phyloP scores from a whole-genome alignment of 2,329 filamentous ascomycete species.

The Pseudogymnoascus sp. region DNA sequence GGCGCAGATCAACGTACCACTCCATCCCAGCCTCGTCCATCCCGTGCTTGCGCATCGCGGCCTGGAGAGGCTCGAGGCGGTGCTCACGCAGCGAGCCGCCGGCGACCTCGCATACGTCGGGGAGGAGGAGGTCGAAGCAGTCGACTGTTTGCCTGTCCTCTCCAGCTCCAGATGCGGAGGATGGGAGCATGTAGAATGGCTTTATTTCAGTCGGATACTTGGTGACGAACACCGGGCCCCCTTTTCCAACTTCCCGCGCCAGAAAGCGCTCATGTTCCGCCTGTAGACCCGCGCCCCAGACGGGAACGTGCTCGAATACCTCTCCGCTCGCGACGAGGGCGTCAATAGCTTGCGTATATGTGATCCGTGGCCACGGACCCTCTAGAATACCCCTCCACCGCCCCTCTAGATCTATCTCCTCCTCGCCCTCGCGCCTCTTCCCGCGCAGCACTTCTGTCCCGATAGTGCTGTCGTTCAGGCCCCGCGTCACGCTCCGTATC shows the following conservation, averaged over 20 bases:
- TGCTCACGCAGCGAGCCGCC: conserved; percentile 67
- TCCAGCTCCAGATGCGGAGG: conserved; percentile 20
- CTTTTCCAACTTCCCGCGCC: conserved; percentile 52
- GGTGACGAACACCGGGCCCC: conserved; percentile 77
- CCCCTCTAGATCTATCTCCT: conserved; percentile 42
- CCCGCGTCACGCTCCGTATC: conserved; percentile 50
- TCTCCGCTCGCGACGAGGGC: conserved; percentile 53
- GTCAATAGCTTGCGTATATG: conserved; percentile 71
- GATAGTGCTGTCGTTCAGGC: conserved; percentile 38
- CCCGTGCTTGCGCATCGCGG: conserved; percentile 52
- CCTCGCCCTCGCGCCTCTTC: conserved; percentile 30
- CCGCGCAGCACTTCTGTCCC: conserved; percentile 49
- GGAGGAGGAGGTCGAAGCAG: conserved; percentile 66
- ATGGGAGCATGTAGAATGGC: conserved; percentile 80
- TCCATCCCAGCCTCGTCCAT: conserved; percentile 45
- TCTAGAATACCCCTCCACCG: conserved; percentile 66
- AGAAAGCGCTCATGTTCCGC: conserved; percentile 91
- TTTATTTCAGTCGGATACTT: conserved; percentile 86
- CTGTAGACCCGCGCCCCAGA: conserved; percentile 69
- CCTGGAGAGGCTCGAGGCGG: conserved; percentile 47
- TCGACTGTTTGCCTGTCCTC: conserved; percentile 46
- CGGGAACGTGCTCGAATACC: conserved; percentile 60
- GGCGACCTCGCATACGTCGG: conserved; percentile 60
- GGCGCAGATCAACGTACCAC: conserved; percentile 65
- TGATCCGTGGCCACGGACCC: conserved; percentile 67